These are phyloP conservation scores for Candida pini DNA, from an alignment of 805 yeast genomes.

Conservation along the genomic window DNA sequence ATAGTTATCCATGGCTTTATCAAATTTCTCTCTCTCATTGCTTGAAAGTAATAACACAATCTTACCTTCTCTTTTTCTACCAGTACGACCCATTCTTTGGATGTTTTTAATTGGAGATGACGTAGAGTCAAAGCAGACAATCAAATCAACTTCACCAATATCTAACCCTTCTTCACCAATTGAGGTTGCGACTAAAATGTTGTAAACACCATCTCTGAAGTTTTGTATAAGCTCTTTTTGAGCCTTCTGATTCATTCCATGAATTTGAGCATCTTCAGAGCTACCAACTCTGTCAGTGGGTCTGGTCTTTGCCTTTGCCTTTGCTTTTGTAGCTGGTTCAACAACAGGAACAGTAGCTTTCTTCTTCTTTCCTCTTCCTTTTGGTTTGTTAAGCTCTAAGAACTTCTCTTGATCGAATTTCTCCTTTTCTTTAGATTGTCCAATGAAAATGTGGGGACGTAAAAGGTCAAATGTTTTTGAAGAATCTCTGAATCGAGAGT, in stretches of 20 bases:
- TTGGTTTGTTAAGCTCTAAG: conserved; percentile 37
- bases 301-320: conserved; percentile 29
- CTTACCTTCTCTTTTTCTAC: conserved; percentile 86
- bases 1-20: conserved; percentile 80
- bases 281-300: conserved; percentile 41
- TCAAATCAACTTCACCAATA: conserved; percentile 95
- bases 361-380: conserved; percentile 32
- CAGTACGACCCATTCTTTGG: conserved; percentile 98
- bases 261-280: conserved; percentile 69
- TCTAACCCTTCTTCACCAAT: conserved; percentile 99
- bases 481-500: conserved; percentile 9
- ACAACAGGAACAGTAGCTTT: conserved; percentile 19
- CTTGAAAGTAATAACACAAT: conserved; percentile 71
- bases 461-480: conserved; percentile 28
- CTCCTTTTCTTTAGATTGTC: conserved; percentile 77
- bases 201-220: conserved; percentile 68
- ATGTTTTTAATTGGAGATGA: conserved; percentile 88
- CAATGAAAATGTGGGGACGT: conserved; percentile 84
- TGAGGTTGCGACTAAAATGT: conserved; percentile 88
- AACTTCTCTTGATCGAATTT: conserved; percentile 56
- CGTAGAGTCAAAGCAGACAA: conserved; percentile 89
- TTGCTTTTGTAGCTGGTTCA: conserved; percentile 14
- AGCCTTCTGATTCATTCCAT: conserved; percentile 86
- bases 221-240: conserved; percentile 75
- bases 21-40: conserved; percentile 73